phyloP scores from a whole-genome alignment of 352 stramenopile genomes.

The Pythium dissimile region DNA sequence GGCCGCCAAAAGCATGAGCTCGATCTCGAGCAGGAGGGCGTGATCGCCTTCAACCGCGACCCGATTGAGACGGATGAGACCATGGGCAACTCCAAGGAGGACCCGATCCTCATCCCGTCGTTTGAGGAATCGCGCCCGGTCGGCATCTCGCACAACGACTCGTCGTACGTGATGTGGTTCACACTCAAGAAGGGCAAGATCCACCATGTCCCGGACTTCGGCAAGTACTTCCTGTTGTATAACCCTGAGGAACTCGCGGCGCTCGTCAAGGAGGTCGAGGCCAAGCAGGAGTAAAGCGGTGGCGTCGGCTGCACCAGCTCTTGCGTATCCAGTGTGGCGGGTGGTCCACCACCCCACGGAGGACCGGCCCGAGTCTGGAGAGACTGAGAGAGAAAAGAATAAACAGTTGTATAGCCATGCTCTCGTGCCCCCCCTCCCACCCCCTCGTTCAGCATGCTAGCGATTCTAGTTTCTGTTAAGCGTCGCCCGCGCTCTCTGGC shows the following conservation, averaged over 20 bases:
- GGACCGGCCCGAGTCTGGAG: neutral
- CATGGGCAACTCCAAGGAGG: constrained; percentile 87
- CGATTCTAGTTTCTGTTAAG: too few relatives aligned
- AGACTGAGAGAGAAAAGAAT: neutral
- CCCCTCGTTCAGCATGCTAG: neutral
- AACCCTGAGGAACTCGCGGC: constrained; percentile 82
- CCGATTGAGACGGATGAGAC: constrained; percentile 81
- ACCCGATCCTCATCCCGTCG: constrained; percentile 83
- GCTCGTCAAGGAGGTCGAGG: constrained; percentile 82
- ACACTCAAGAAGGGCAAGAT: constrained; percentile 85
- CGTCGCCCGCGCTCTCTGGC: too few relatives aligned
- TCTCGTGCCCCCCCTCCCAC: neutral
- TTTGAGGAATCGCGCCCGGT: constrained; percentile 72
- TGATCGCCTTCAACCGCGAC: constrained; percentile 78
- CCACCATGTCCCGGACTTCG: constrained; percentile 81
- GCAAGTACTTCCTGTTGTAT: constrained; percentile 91
- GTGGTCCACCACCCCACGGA: neutral
- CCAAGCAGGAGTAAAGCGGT: constrained; percentile 63
- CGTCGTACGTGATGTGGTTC: constrained; percentile 87
- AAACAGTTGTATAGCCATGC: constrained; percentile 3
- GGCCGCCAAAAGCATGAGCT: constrained; percentile 76
- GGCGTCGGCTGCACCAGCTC: neutral
- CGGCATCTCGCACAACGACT: constrained; percentile 87
- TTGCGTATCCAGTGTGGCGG: neutral
- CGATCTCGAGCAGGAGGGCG: constrained; percentile 63